Evolutionary conservation across 2,329 filamentous ascomycete species (phyloP).

Genomic region (Cordyceps militaris): DNA sequence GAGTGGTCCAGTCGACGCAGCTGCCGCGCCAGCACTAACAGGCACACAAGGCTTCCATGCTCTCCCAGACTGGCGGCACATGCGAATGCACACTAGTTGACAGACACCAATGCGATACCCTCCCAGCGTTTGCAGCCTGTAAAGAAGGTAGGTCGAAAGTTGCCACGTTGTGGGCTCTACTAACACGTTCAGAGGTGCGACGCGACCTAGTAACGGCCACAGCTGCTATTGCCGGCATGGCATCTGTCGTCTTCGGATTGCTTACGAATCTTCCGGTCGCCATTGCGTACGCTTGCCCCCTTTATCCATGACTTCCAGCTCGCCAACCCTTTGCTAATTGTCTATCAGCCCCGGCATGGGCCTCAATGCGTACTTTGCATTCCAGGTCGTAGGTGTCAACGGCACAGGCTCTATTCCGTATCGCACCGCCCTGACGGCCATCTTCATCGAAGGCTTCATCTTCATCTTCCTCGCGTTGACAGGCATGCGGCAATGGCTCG

Average conservation of each 20-base stretch:
- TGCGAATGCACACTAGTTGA: slow-evolving; percentile 54
- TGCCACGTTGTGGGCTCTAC: background rate
- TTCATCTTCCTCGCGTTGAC: slow-evolving; percentile 58
- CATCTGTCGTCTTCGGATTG: slow-evolving; percentile 70
- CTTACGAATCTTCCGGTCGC: slow-evolving; percentile 76
- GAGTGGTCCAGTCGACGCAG: slow-evolving; percentile 18
- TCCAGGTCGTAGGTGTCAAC: slow-evolving; percentile 57
- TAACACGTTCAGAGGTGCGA: slow-evolving; percentile 46
- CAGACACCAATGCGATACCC: slow-evolving; percentile 41
- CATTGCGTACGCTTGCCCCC: slow-evolving; percentile 51
- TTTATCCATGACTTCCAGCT: too few relatives aligned
- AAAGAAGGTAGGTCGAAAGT: slow-evolving; percentile 35
- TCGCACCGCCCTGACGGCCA: slow-evolving; percentile 52
- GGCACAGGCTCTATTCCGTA: slow-evolving; percentile 52
- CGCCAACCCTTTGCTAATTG: background rate
- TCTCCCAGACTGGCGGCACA: slow-evolving; percentile 69
- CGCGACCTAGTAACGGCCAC: slow-evolving; percentile 78
- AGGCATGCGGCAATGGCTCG: slow-evolving; percentile 67
- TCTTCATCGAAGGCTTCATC: slow-evolving; percentile 59
- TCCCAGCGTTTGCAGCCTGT: slow-evolving; percentile 37
- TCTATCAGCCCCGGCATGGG: slow-evolving; percentile 55
- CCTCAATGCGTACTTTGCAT: slow-evolving; percentile 61
- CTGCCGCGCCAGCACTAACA: slow-evolving; percentile 8
- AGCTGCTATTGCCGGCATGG: slow-evolving; percentile 68
- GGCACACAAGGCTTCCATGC: slow-evolving; percentile 54